Evolutionary conservation across 1,284 basidiomycete species (phyloP).

Genomic region (Bondarzewia mesenterica): DNA sequence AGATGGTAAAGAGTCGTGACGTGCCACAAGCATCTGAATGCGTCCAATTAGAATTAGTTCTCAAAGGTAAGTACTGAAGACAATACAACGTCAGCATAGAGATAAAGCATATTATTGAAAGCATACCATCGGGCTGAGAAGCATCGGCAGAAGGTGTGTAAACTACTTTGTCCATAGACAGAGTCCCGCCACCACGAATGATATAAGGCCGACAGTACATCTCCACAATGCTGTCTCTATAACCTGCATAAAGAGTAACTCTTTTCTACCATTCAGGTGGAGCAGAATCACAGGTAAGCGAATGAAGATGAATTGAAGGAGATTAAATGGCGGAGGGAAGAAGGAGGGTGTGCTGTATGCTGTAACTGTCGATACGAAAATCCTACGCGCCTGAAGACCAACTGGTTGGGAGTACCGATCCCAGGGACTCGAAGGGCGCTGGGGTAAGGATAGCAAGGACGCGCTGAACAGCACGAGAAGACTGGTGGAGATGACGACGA

Average conservation of each 20-base stretch:
- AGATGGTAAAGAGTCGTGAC: too few species aligned
- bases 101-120: background rate
- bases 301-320: conserved; percentile 24
- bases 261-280: conserved; percentile 13
- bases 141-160: background rate
- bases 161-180: conserved; percentile 19
- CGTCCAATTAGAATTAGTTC: too few species aligned
- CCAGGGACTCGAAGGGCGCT: conserved; percentile 25
- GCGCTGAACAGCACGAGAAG: conserved; percentile 24
- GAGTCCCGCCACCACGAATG: conserved; percentile 20
- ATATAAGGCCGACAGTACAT: conserved; percentile 31
- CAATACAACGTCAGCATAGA: background rate
- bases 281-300: conserved; percentile 16
- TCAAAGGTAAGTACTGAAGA: background rate
- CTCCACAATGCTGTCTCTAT: conserved; percentile 34
- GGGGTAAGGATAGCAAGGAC: conserved; percentile 13
- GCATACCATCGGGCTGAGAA: background rate
- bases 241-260: conserved; percentile 7
- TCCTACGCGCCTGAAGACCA: conserved; percentile 36
- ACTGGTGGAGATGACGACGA: conserved; percentile 25
- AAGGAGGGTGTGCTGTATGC: conserved; percentile 30
- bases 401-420: conserved; percentile 37
- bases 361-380: conserved; percentile 30
- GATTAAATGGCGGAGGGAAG: conserved; percentile 47
- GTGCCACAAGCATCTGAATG: too few species aligned